These are phyloP conservation scores for Mentha longifolia DNA, from an alignment of 257 asterid species.

Conservation along the genomic window DNA sequence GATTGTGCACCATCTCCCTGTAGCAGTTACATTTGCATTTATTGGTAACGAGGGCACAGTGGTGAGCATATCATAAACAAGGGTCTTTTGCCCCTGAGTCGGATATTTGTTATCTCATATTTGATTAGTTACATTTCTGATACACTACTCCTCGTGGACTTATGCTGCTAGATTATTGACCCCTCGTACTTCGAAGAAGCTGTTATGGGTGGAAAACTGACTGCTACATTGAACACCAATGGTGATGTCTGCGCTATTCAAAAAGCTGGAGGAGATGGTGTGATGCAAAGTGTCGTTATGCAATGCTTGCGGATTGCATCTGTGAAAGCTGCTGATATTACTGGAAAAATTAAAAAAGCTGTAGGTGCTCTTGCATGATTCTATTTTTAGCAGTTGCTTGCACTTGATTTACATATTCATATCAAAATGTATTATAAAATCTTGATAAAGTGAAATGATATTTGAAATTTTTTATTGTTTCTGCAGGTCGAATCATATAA, in stretches of 20 bases:
- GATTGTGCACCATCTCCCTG: constrained; percentile 93
- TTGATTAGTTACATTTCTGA: constrained; percentile 19
- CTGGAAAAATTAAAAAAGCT: constrained; percentile 77
- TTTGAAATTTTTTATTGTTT: constrained; percentile 8
- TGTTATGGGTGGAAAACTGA: constrained; percentile 89
- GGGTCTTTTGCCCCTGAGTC: background rate
- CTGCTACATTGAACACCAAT: constrained; percentile 76
- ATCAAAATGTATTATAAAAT: constrained; percentile 7
- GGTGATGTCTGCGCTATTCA: constrained; percentile 94
- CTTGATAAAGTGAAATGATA: background rate
- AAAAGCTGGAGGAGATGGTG: constrained; percentile 93
- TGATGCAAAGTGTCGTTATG: constrained; percentile 81
- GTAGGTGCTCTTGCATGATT: constrained; percentile 50
- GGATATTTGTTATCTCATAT: background rate
- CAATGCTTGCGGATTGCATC: constrained; percentile 96
- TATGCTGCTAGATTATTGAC: constrained; percentile 70
- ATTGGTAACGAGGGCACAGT: constrained; percentile 70
- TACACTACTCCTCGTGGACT: constrained; percentile 14
- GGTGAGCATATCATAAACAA: constrained; percentile 49
- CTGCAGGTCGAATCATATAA: constrained; percentile 75
- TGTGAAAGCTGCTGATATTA: constrained; percentile 83
- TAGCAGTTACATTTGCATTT: constrained; percentile 91
- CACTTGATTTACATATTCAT: constrained; percentile 2
- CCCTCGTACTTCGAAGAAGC: constrained; percentile 94
- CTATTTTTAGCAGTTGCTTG: constrained; percentile 13